Percentiles rank a stretch among this genome's conserved stretches.
These are phyloP conservation scores for Xylaria sp. DNA, from an alignment of 495 filamentous ascomycete species.

Conservation along the genomic window DNA sequence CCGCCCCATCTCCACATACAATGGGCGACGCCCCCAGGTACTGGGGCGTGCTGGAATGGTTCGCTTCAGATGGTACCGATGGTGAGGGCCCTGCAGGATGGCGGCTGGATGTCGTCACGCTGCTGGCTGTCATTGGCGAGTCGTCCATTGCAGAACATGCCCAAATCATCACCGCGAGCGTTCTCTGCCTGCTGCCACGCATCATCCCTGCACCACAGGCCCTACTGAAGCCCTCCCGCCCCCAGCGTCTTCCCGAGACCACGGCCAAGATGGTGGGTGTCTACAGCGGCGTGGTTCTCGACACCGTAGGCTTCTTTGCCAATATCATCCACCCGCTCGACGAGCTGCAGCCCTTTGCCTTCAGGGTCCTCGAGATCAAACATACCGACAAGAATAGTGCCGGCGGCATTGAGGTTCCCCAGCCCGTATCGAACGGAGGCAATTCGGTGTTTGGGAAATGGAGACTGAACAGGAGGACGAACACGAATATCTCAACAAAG, in stretches of 20 bases:
- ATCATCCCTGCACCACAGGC: conserved; percentile 73
- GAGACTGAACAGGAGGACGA: conserved; percentile 14
- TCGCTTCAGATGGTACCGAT: conserved; percentile 42
- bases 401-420: conserved; percentile 31
- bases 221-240: conserved; percentile 63
- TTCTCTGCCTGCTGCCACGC: conserved; percentile 64
- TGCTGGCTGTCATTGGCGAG: conserved; percentile 70
- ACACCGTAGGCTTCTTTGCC: conserved; percentile 66
- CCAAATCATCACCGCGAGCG: conserved; percentile 62
- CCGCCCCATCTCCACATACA: neutral
- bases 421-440: neutral
- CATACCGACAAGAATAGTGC: conserved; percentile 43
- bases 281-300: conserved; percentile 60
- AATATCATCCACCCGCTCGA: conserved; percentile 65
- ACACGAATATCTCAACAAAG: conserved; percentile 7
- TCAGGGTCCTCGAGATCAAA: conserved; percentile 56
- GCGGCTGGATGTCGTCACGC: conserved; percentile 67
- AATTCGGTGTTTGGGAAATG: neutral
- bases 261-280: conserved; percentile 63
- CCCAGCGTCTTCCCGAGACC: conserved; percentile 60
- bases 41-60: conserved; percentile 39
- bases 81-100: conserved; percentile 48
- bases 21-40: conserved; percentile 28
- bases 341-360: conserved; percentile 51
- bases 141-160: conserved; percentile 62